These are phyloP conservation scores for Iris pallida DNA, from an alignment of 116 monocot species.

Conservation along the genomic window DNA sequence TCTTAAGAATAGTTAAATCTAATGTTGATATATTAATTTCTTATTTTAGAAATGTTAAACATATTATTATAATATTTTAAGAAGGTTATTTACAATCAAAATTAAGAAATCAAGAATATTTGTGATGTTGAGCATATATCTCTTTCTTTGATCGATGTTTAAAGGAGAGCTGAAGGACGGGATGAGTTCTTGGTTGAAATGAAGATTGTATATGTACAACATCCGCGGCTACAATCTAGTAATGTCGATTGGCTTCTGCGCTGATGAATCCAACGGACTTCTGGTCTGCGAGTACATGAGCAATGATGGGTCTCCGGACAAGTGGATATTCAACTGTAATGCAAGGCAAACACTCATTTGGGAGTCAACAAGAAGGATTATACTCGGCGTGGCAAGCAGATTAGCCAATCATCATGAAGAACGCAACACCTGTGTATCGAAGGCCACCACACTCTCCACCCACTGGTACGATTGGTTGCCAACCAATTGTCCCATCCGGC, in stretches of 20 bases:
- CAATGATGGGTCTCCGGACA: slow-evolving; percentile 2
- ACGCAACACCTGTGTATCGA: no score
- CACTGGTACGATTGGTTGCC: no score
- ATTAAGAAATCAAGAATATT: no score
- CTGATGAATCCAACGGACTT: slow-evolving; percentile 2
- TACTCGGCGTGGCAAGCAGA: slow-evolving; percentile 68
- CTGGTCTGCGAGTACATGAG: slow-evolving; percentile 6
- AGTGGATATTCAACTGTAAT: neutral
- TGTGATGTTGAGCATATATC: no score
- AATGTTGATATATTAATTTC: no score
- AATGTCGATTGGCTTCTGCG: slow-evolving; percentile 1
- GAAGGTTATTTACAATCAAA: no score
- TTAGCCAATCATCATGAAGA: slow-evolving; percentile 78
- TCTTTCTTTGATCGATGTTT: no score
- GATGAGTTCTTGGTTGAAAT: slow-evolving; percentile 6
- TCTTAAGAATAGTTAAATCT: no score
- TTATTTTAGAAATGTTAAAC: no score
- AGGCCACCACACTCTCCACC: no score
- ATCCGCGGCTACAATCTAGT: neutral
- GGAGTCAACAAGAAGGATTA: slow-evolving; percentile 53
- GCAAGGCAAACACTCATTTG: slow-evolving; percentile 23
- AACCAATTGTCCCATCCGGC: no score
- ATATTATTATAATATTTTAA: no score
- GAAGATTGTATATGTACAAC: slow-evolving; percentile 6
- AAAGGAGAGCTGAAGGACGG: slow-evolving; percentile 9